A percentile compares a stretch with the other conserved stretches of the same genome.
Conservation (phyloP, 2,329 filamentous ascomycete species). For the Mycocentrospora acerina region DNA sequence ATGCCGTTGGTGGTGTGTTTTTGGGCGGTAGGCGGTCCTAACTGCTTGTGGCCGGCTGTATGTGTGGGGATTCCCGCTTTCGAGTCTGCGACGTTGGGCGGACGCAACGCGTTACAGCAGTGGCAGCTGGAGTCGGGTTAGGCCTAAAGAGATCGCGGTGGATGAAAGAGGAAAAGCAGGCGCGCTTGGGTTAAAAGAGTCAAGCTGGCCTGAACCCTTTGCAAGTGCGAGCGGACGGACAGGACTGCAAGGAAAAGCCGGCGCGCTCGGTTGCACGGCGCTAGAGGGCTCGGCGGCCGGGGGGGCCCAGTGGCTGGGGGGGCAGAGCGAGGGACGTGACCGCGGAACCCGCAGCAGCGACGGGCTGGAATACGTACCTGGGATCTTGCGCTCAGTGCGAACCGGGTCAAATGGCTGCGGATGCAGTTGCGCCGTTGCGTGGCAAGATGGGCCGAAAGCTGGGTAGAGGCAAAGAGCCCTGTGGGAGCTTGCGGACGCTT, state of each 20-base stretch:
- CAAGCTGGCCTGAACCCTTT: slow-evolving; percentile 39
- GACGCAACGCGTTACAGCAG: slow-evolving; percentile 33
- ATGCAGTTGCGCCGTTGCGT: slow-evolving; percentile 19
- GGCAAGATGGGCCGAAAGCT: slow-evolving; percentile 14
- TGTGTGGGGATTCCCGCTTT: slow-evolving; percentile 41
- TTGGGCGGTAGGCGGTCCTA: slow-evolving; percentile 40
- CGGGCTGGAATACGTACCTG: too few species aligned
- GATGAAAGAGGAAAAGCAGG: slow-evolving; percentile 42
- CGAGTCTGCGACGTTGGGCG: slow-evolving; percentile 23
- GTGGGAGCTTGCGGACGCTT: slow-evolving; percentile 21
- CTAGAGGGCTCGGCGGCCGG: slow-evolving; percentile 15
- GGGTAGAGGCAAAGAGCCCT: slow-evolving; percentile 6
- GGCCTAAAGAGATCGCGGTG: slow-evolving; percentile 32
- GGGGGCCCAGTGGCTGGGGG: too few species aligned
- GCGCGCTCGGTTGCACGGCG: slow-evolving; percentile 33
- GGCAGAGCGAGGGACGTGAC: slow-evolving; percentile 10
- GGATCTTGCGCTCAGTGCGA: background rate
- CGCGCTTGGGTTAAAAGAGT: slow-evolving; percentile 40
- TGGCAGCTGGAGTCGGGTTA: slow-evolving; percentile 33
- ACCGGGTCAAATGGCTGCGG: slow-evolving; percentile 11
- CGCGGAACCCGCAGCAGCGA: slow-evolving; percentile 9
- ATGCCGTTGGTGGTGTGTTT: slow-evolving; percentile 35
- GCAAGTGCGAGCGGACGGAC: slow-evolving; percentile 36
- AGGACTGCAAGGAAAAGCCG: slow-evolving; percentile 41
- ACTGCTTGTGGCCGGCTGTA: slow-evolving; percentile 41